Conservation (phyloP, 2,329 filamentous ascomycete species). For the Fusarium mexicanum region DNA sequence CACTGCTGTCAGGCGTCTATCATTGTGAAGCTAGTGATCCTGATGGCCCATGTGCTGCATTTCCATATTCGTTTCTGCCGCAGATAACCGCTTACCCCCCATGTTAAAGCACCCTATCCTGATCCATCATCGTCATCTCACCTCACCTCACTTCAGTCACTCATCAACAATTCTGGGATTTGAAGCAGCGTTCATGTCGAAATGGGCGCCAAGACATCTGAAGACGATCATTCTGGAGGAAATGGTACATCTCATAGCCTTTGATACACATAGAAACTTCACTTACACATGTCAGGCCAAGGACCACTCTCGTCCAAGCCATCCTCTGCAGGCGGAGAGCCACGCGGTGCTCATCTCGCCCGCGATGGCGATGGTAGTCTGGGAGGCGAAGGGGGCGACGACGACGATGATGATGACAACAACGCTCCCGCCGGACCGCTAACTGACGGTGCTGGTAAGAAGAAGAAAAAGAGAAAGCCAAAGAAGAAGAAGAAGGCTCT, state of each 20-base stretch:
- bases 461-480: slow-evolving; percentile 42
- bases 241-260: slow-evolving; percentile 42
- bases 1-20: not conserved
- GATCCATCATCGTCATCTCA: slow-evolving; percentile 8
- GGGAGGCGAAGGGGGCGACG: slow-evolving; percentile 46
- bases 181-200: slow-evolving; percentile 41
- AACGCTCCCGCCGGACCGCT: slow-evolving; percentile 37
- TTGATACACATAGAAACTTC: not conserved
- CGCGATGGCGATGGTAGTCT: slow-evolving; percentile 55
- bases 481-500: slow-evolving; percentile 43
- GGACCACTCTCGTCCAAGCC: slow-evolving; percentile 29
- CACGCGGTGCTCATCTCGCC: slow-evolving; percentile 52
- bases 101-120: not conserved
- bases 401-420: slow-evolving; percentile 44
- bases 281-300: slow-evolving; percentile 28
- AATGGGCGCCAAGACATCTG: slow-evolving; percentile 54
- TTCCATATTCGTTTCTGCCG: slow-evolving; percentile 17
- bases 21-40: not conserved
- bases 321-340: slow-evolving; percentile 50
- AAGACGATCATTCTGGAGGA: slow-evolving; percentile 47
- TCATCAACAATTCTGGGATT: slow-evolving; percentile 1
- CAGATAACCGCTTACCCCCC: slow-evolving; percentile 14
- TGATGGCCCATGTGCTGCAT: slow-evolving; percentile 4
- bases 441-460: slow-evolving; percentile 28
- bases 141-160: not conserved